Evolutionary conservation across 1,284 basidiomycete species (phyloP).

Genomic region (Rhodotorula sp.): DNA sequence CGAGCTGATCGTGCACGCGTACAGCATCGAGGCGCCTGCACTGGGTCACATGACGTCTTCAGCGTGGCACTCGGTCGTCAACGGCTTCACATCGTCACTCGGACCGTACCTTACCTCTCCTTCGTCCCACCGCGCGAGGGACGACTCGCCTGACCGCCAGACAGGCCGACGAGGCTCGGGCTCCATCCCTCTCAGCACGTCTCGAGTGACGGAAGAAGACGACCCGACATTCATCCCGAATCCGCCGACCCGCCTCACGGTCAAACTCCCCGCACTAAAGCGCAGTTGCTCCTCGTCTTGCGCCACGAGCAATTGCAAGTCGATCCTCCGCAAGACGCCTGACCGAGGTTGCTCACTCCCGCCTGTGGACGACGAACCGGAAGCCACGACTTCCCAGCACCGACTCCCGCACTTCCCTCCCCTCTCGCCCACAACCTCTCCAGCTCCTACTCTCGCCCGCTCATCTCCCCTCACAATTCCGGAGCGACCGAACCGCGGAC

Average conservation of each 20-base stretch:
- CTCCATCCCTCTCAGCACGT: not conserved
- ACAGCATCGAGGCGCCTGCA: conserved; percentile 26
- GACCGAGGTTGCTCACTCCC: not conserved
- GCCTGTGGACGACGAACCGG: not conserved
- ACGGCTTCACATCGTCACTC: conserved; percentile 19
- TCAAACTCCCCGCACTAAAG: conserved; percentile 26
- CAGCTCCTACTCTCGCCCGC: too few species aligned
- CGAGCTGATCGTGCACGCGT: not conserved
- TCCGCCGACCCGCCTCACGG: conserved; percentile 4
- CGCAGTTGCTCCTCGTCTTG: not conserved
- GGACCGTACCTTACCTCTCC: conserved; percentile 19
- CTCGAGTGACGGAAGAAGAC: not conserved
- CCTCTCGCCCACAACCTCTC: conserved; percentile 1
- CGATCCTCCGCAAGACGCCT: not conserved
- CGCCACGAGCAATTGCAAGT: not conserved
- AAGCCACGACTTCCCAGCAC: too few species aligned
- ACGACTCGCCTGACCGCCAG: conserved; percentile 17
- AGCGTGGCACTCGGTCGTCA: conserved; percentile 19
- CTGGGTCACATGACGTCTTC: conserved; percentile 8
- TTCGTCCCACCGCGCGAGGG: not conserved
- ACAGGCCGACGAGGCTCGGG: not conserved
- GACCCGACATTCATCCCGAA: conserved; percentile 17
- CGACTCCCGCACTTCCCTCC: not conserved
- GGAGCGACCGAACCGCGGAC: not conserved
- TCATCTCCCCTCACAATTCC: not conserved